These are phyloP conservation scores for Flaveria robusta DNA, from an alignment of 129 eudicot species.

Conservation along the genomic window DNA sequence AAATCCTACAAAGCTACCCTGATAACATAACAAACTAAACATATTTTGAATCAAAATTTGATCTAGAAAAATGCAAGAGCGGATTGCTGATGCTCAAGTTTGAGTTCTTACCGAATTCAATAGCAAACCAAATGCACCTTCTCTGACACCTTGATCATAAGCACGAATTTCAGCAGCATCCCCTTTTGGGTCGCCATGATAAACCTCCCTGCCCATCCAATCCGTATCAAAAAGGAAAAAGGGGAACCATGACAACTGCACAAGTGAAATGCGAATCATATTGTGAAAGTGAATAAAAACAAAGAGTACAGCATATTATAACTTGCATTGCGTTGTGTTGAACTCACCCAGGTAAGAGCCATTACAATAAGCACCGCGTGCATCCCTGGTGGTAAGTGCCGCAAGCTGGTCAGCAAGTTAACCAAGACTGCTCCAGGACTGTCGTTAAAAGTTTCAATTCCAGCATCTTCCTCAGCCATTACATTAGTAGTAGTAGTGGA, in stretches of 20 bases:
- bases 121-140: constrained; percentile 99
- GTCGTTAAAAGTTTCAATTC: constrained; percentile 46
- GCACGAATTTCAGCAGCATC: constrained; percentile 49
- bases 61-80: background rate
- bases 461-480: constrained; percentile 26
- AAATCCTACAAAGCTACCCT: too few relatives aligned
- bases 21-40: background rate
- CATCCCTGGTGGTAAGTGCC: constrained; percentile 84
- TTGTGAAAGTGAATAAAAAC: background rate
- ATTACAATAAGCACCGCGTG: constrained; percentile 84
- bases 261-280: background rate
- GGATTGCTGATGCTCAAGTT: constrained; percentile 29
- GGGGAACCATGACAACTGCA: constrained; percentile 96
- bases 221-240: constrained; percentile 97
- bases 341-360: constrained; percentile 89
- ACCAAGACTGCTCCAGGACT: constrained; percentile 92
- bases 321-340: background rate
- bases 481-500: background rate
- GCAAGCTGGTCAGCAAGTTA: constrained; percentile 83
- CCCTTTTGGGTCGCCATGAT: constrained; percentile 87
- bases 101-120: constrained; percentile 94
- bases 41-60: background rate
- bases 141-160: constrained; percentile 94
- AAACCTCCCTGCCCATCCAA: constrained; percentile 99
- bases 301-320: too few relatives aligned